A percentile compares a stretch with the other conserved stretches of the same genome.
Conservation (phyloP, 331 rosid genomes). For the Malus hybrid region DNA sequence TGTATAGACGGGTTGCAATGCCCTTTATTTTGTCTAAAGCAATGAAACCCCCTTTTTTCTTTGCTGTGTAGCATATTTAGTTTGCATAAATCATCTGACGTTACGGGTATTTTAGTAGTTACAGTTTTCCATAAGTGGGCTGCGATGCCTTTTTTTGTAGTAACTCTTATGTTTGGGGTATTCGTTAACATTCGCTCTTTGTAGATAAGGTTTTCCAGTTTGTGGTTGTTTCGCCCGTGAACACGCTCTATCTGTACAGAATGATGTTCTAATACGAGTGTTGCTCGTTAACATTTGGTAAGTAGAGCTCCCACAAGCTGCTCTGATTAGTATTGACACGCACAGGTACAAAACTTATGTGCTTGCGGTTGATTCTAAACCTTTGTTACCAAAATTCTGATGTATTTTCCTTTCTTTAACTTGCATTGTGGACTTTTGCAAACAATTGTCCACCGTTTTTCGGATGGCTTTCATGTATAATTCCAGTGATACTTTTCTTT, state of each 20-base stretch:
- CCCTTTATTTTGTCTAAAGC: slow-evolving; percentile 11
- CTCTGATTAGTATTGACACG: too few relatives aligned
- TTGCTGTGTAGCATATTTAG: not conserved
- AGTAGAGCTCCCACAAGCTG: not conserved
- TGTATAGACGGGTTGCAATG: slow-evolving; percentile 42
- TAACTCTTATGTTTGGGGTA: too few relatives aligned
- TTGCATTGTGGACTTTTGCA: too few relatives aligned
- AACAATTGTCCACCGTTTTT: too few relatives aligned
- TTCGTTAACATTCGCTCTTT: not conserved
- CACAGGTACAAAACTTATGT: too few relatives aligned
- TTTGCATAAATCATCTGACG: not conserved
- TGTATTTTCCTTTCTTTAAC: too few relatives aligned
- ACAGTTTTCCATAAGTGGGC: too few relatives aligned
- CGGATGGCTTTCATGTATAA: too few relatives aligned
- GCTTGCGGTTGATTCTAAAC: too few relatives aligned
- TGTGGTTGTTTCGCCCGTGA: not conserved
- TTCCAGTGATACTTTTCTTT: too few relatives aligned
- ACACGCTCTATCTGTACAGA: not conserved
- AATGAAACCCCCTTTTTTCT: not conserved
- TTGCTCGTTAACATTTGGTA: not conserved
- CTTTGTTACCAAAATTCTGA: too few relatives aligned
- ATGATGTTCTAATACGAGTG: not conserved
- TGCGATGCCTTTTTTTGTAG: too few relatives aligned
- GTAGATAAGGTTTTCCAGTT: not conserved
- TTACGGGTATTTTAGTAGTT: not conserved